phyloP scores from a whole-genome alignment of 2,329 filamentous ascomycete genomes.

The Gnomoniopsis smithogilvyi region DNA sequence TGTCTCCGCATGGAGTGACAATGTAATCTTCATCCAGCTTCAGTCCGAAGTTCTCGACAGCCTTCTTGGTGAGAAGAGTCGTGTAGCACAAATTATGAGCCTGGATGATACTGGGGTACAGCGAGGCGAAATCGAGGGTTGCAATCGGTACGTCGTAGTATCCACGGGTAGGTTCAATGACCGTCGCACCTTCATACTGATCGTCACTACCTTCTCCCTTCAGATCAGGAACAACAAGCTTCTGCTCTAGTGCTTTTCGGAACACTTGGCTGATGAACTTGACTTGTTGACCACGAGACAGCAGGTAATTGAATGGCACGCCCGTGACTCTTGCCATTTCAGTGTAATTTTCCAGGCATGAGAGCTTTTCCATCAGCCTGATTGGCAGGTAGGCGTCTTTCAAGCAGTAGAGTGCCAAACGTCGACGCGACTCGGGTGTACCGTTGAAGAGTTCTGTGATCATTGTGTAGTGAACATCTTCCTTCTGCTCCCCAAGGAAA shows the following conservation, averaged over 20 bases:
- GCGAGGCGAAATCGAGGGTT: constrained; percentile 96
- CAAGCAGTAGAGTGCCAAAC: constrained; percentile 91
- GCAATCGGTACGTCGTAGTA: constrained; percentile 96
- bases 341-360: constrained; percentile 97
- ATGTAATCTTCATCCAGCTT: constrained; percentile 95
- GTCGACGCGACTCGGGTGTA: constrained; percentile 84
- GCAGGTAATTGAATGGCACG: constrained; percentile 92
- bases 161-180: constrained; percentile 90
- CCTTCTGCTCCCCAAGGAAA: constrained; percentile 95
- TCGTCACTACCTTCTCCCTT: constrained; percentile 70
- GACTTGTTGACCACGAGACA: constrained; percentile 91
- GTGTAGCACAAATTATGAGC: constrained; percentile 99
- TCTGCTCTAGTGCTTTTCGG: constrained; percentile 88
- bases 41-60: constrained; percentile 71
- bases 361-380: constrained; percentile 92
- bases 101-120: constrained; percentile 98
- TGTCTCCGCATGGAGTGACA: constrained; percentile 88
- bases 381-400: constrained; percentile 97
- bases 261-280: constrained; percentile 98
- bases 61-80: constrained; percentile 77
- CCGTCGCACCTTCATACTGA: constrained; percentile 95
- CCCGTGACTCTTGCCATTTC: constrained; percentile 99
- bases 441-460: constrained; percentile 98
- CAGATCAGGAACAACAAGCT: constrained; percentile 89
- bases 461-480: constrained; percentile 98